Evolutionary conservation across 2,329 filamentous ascomycete genomes (phyloP), one percentile per base, ranked within the genome.

Genomic region (Colletotrichum scovillei): DNA sequence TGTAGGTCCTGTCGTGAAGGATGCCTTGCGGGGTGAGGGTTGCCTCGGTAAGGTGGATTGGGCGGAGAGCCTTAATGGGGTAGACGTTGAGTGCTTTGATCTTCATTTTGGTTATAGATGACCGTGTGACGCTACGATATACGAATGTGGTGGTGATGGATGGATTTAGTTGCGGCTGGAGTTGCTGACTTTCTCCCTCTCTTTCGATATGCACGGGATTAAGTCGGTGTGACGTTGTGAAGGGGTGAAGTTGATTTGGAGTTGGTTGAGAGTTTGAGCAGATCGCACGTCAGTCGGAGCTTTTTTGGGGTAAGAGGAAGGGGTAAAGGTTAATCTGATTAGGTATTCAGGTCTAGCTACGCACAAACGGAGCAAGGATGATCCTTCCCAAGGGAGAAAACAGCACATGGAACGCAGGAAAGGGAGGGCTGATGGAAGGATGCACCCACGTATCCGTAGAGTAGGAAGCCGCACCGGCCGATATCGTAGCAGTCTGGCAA

Each of bases 21-120:
- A 94, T 85, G 16, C 93, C 92, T 75, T 90, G 87, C n/a, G 86
- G 84, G 5, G 88, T 89, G 59, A 94, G 81, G n/a, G 82, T 81
- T 3, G 91, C 86, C 0, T 83, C 81, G 5, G 84, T 72, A 38
- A 94, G 82, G 22, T 86, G 81, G 67, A 92, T 88, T 63, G 89
- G 89, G 46, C 91, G 89, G n/a, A 94, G 87, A 8, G 88, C 92
- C 80, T 95, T 95, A 82, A 95, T 91, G 55, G 93, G 92, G 80
- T 95, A 94, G 60, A 93, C 86, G 81, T 92, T 93, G 46, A 95
- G 86, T 8, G 70, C 24, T 14, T 74, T 59, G 53, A 72, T 74
- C 53, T 60, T 56, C 70, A 73, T 73, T 55, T 16, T 62, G 8
- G n/a, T 1, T 5, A 22, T 28, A 32, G 38, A n/a, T 16, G 24